Evolutionary conservation across 345 rosid genomes (phyloP), one percentile per base, ranked within the genome.

Genomic region (Nasturtium officinale): DNA sequence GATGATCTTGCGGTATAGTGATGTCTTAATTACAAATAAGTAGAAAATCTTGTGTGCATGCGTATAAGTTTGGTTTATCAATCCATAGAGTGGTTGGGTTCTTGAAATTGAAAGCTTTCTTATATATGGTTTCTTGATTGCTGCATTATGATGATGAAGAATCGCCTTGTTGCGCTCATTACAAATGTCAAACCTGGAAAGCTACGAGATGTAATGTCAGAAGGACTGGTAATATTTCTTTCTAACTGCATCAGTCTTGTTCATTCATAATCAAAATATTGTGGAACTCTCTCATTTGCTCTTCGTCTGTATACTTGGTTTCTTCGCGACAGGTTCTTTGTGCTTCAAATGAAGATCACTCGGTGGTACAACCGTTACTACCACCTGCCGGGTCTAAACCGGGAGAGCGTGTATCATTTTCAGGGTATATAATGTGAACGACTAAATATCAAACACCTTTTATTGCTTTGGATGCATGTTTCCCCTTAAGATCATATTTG

Each of bases 181-280:
- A 95, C 96, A 65, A 95, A 95, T 82, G 99, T 95, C 28, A 95
- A 95, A 83, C 93, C 97, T 48, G 99, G 99, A 84, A 95, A 95
- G 84, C 86, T 95, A 65, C 83, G 97, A 67, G 99, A 95, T 80
- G 87, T 91, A 43, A 67, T 82, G 89, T 91, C 97, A 2, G 97
- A 91, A 83, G 99, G 97, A 85, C 78, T 95, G 96, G 98, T 91
- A 88, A 82, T 26, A 50, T 15, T 81, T 63, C 35, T n/a, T 62
- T 59, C 69, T 28, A 9, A 7, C 52, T 62, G 38, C 57, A 9
- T 50, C 46, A 26, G 3, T 58, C 52, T 32, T 47, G 38, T 15
- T 72, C 54, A 40, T 20, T 33, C 8, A 37, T 10, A 2, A 32
- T 32, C 54, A 46, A 46, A 26, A 25, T 43, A 23, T 59, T 43